phyloP scores from a whole-genome alignment of 2,329 filamentous ascomycete species.

The Pestalotiopsis sp. region DNA sequence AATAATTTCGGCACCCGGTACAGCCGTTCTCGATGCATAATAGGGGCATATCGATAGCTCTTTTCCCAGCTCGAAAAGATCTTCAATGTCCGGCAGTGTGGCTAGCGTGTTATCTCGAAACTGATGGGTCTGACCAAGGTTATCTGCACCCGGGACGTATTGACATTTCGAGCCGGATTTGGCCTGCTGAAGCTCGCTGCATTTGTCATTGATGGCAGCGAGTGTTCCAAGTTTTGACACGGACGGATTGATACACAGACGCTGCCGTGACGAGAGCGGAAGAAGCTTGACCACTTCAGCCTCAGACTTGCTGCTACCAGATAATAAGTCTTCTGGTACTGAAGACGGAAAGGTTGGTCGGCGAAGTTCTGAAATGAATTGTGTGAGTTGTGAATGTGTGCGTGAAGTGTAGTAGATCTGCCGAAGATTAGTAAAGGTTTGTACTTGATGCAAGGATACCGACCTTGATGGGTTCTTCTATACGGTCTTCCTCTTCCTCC shows the following conservation, averaged over 20 bases:
- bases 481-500: conserved; percentile 41
- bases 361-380: conserved; percentile 82
- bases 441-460: conserved; percentile 18
- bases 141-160: conserved; percentile 79
- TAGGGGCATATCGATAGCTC: conserved; percentile 87
- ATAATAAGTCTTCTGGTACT: conserved; percentile 49
- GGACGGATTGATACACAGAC: conserved; percentile 84
- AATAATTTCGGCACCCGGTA: conserved; percentile 85
- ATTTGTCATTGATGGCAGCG: conserved; percentile 90
- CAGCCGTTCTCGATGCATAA: conserved; percentile 86
- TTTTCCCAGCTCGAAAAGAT: conserved; percentile 77
- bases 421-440: conserved; percentile 13
- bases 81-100: conserved; percentile 90
- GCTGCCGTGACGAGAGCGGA: conserved; percentile 83
- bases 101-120: conserved; percentile 87
- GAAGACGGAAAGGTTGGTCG: conserved; percentile 78
- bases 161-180: conserved; percentile 69
- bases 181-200: conserved; percentile 84
- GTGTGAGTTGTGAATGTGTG: conserved; percentile 88
- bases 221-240: conserved; percentile 72
- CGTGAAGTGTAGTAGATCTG: conserved; percentile 89
- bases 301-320: conserved; percentile 26
- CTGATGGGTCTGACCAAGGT: conserved; percentile 69
- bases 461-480: conserved; percentile 68
- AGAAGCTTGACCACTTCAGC: conserved; percentile 75